A percentile compares a stretch with the other conserved stretches of the same genome.
phyloP scores from a whole-genome alignment of 192 early-diverging fungal genomes.

The Entophlyctis luteolus region DNA sequence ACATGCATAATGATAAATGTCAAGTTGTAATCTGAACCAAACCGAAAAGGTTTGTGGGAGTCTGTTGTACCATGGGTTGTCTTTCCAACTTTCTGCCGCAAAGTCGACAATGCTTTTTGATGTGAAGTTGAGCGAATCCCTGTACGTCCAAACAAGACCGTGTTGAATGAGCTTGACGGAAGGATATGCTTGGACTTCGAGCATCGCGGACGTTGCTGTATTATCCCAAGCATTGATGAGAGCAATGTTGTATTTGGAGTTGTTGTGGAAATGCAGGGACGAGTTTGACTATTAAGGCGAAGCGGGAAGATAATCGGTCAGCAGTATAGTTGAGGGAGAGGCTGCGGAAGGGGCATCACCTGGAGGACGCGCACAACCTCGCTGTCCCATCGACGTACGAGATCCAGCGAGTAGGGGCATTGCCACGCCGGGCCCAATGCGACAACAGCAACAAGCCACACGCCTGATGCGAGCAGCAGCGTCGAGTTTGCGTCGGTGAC shows the following conservation, averaged over 20 bases:
- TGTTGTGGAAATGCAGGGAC: conserved; percentile 18
- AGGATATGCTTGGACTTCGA: conserved; percentile 24
- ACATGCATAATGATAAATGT: conserved; percentile 14
- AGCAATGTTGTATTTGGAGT: conserved; percentile 3
- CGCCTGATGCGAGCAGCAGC: conserved; percentile 1
- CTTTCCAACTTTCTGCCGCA: conserved; percentile 16
- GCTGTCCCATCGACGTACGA: conserved; percentile 5
- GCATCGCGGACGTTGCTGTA: conserved; percentile 10
- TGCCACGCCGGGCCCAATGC: background rate
- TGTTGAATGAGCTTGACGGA: conserved; percentile 21
- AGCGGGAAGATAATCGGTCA: background rate
- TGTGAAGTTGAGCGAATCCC: background rate
- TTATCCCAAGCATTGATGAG: conserved; percentile 6
- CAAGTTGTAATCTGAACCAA: conserved; percentile 26
- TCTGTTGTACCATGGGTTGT: conserved; percentile 8
- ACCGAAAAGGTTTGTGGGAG: conserved; percentile 9
- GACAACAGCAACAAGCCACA: conserved; percentile 14
- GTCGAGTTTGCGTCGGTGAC: conserved; percentile 23
- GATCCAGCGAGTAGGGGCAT: conserved; percentile 10
- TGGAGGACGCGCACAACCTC: background rate
- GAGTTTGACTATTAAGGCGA: conserved; percentile 5
- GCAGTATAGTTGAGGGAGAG: background rate
- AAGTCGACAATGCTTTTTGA: conserved; percentile 1
- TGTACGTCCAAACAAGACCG: conserved; percentile 17
- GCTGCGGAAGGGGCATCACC: background rate